Base-by-base conservation (phyloP, 768 basidiomycete genomes). In the Pholiota microspora region DNA sequence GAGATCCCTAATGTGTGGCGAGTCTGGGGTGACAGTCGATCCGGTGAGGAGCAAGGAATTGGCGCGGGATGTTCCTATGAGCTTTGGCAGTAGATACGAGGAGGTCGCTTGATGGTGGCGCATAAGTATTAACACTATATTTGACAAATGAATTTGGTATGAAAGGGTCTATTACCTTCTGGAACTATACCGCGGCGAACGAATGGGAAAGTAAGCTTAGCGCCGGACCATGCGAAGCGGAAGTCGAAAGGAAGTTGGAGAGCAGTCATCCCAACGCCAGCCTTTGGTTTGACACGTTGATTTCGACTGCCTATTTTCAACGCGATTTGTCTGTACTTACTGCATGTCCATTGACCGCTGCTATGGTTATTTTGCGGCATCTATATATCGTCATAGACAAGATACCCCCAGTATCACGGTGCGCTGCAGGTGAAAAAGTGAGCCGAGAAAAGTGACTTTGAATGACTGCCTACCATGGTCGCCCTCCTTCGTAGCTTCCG, bases 331-430 rank as follows among this genome's bases (percentile, higher is more conserved):
- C 7, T 12, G 1, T 49, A 57, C 71, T 15, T 56, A 74, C 78
- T 3, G 78, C 78, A 59, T 79, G 75, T 0, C 80, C 79, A 51
- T 81, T 80, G 15, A 81, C 77, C 1, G 79, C 78, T 12, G 69
- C 72, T 31, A 81, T 77, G 15, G 80, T 80, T 10, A 84, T 71
- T 62, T 84, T 84, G 42, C 81, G 76, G 65, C 80, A 84, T 5
- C 73, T 71, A 49, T 77, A 75, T 46, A 83, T 75, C 7, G 73
- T 72, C 45, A 84, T 59, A 16, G 80, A 62, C 6, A 79, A 69
- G 25, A 66, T 57, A 2, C 82, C 82, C 42, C 82, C 82, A 2
- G 66, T 58, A 56, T 84, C 82, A 31, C 80, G 68, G 62, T 79
- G 77, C 7, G 78, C 78, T 51, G 49, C 12, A n/a, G 10, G 18